Evolutionary conservation across 1,284 basidiomycete species (phyloP), one percentile per base, ranked within the genome.

Genomic region (Moesziomyces sp.): DNA sequence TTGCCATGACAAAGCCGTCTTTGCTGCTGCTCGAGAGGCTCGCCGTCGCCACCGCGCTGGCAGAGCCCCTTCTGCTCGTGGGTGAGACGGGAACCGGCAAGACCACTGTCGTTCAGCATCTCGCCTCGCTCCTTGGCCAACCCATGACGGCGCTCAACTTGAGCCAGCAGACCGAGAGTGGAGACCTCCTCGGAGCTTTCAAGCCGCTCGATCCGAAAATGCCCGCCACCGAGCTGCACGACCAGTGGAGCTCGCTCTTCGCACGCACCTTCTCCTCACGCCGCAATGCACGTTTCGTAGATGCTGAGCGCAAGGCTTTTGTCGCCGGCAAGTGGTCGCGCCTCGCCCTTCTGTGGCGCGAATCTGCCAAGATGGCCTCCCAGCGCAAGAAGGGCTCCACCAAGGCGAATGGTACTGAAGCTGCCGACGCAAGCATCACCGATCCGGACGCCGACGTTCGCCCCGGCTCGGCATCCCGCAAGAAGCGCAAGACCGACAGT

Each of bases 11-110:
- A 74, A 90, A 91, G 70, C 94, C 94, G 0, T 93, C 94, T 0
- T 86, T 92, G 1, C 85, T 89, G 23, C 87, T 98, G 7, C 88
- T 98, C 23, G 92, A 94, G 43, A 90, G 93, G 26, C 90, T 99
- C 46, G 89, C 91, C 0, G 91, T 90, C 13, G 89, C 91, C 0
- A 87, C 95, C 35, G 87, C 90, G 0, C 86, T 92, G 40, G 85
- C 86, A 16, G 97, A 99, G 83, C 94, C 97, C 0, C 87, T 96
- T 1, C 88, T 99, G 2, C 88, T 99, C 21, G 95, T 96, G 0
- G 97, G 97, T 57, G 97, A 99, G 86, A 99, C 97, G 0, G 97
- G 97, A 45, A 99, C 97, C 0, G 97, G 97, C 40, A 99, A 99
- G 86, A 99, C 97, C 2, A 97, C 94, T 46, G 89, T 91, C 3